A percentile compares a stretch with the other conserved stretches of the same genome.
phyloP scores from a whole-genome alignment of 768 basidiomycete species.

The Russula virescens region DNA sequence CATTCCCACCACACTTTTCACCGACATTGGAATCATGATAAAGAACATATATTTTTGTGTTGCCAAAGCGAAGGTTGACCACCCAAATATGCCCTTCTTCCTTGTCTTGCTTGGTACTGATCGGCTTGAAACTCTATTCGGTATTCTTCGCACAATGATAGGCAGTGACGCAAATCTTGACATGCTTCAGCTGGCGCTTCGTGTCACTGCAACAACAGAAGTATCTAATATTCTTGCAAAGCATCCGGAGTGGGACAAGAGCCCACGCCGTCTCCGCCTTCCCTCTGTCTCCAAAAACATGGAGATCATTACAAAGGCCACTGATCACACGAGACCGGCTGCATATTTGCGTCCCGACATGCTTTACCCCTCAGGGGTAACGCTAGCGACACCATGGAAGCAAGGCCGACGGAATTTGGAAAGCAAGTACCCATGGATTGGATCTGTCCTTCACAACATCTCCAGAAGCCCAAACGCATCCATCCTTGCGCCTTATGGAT shows the following conservation, averaged over 20 bases:
- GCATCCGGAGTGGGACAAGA: neutral
- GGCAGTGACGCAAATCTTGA: conserved; percentile 3
- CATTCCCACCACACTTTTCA: conserved; percentile 29
- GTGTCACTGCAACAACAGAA: neutral
- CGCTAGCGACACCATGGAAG: neutral
- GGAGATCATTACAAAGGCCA: neutral
- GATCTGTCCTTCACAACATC: neutral
- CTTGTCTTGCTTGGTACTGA: conserved; percentile 27
- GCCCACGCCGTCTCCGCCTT: neutral
- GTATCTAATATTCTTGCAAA: neutral
- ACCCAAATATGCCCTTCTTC: conserved; percentile 22
- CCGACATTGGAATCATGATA: conserved; percentile 35
- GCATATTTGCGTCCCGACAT: neutral
- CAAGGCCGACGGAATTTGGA: neutral
- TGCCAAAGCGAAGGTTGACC: conserved; percentile 11
- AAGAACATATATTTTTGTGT: conserved; percentile 19
- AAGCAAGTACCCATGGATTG: neutral
- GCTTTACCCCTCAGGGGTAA: neutral
- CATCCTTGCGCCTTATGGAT: too few species aligned
- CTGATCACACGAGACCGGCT: too few species aligned
- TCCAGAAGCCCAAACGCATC: neutral
- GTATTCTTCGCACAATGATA: conserved; percentile 1
- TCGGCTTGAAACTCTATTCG: conserved; percentile 21
- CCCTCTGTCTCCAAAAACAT: neutral
- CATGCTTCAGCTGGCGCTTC: conserved; percentile 1